Percentiles rank a stretch among this genome's conserved stretches.
phyloP scores from a whole-genome alignment of 768 basidiomycete species.

The Hygrocybe punicea region DNA sequence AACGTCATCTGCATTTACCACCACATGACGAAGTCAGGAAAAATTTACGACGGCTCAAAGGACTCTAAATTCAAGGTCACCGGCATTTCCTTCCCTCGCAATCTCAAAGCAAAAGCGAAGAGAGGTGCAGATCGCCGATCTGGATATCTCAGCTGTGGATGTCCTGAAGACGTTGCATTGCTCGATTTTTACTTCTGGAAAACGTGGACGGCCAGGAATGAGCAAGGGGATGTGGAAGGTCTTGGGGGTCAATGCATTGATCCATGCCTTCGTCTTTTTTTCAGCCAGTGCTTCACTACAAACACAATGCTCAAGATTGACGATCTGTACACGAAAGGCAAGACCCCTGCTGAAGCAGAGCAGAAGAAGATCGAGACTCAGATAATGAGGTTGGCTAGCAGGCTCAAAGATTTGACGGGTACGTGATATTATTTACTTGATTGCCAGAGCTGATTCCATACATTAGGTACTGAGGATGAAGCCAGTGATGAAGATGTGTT shows the following conservation, averaged over 20 bases:
- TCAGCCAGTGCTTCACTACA: not conserved
- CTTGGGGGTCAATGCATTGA: not conserved
- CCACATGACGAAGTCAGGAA: not conserved
- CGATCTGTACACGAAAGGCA: not conserved
- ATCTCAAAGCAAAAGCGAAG: not conserved
- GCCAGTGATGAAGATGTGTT: not conserved
- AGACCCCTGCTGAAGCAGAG: not conserved
- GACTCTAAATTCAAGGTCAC: not conserved
- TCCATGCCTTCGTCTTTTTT: not conserved
- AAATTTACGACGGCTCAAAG: not conserved
- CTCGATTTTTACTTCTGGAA: conserved; percentile 8
- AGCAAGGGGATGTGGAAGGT: not conserved
- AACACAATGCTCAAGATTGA: not conserved
- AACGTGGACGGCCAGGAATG: conserved; percentile 1
- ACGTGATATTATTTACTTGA: not conserved
- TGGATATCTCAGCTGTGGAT: conserved; percentile 2
- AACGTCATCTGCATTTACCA: not conserved
- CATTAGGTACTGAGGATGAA: not conserved
- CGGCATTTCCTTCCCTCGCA: not conserved
- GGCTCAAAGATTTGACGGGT: not conserved
- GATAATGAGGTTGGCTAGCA: not conserved
- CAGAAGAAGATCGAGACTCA: not conserved
- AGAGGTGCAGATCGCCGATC: not conserved
- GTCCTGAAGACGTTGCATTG: not conserved
- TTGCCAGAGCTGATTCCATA: not conserved